Base-by-base conservation (phyloP, 2,329 filamentous ascomycete species). In the Ceratocystis harringtonii region DNA sequence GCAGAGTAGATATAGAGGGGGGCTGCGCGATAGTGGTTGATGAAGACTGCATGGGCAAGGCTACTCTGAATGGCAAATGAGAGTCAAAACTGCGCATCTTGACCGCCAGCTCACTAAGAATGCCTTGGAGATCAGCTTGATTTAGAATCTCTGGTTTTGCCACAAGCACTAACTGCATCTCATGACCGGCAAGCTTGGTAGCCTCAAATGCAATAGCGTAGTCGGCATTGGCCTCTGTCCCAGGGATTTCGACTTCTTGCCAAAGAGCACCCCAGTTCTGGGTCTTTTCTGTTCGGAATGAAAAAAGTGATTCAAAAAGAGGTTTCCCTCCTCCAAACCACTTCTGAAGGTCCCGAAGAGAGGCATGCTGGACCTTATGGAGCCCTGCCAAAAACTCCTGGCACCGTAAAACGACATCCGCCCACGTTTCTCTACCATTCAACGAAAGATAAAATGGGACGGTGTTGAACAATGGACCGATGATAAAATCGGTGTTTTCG, bases 391-490 rank as follows among this genome's bases (percentile, higher is more conserved):
- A 90, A 72, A 87, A 90, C 0, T 83, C 75, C 70, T 96, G 90
- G 68, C 88, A 89, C 62, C 77, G 75, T 17, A 75, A 77, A 25
- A 90, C 77, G 0, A 90, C 73, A 0, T 81, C 78, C 0, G 75
- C 72, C 84, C 87, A 90, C 0, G 79, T 83, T 3, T 45, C 36
- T 3, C 36, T 32, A 1, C 19, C 19, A 6, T 80, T 76, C 0
- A 74, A 71, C 0, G 73, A 68, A 5, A 81, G 69, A 5, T 82
- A 79, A 72, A 88, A 90, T 0, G 92, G 90, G 1, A 96, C 77
- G 0, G 91, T 96, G 72, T 96, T 96, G 79, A 96, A 95, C 22
- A 96, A 76, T 0, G 92, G 92, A 0, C 92, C 92, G 52, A 94
- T 81, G 0, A 89, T 82, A 25, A 78, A 72, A 60, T 91, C 87